These are phyloP conservation scores for Solanum medicagineum DNA, from an alignment of 257 asterid species.

Conservation along the genomic window DNA sequence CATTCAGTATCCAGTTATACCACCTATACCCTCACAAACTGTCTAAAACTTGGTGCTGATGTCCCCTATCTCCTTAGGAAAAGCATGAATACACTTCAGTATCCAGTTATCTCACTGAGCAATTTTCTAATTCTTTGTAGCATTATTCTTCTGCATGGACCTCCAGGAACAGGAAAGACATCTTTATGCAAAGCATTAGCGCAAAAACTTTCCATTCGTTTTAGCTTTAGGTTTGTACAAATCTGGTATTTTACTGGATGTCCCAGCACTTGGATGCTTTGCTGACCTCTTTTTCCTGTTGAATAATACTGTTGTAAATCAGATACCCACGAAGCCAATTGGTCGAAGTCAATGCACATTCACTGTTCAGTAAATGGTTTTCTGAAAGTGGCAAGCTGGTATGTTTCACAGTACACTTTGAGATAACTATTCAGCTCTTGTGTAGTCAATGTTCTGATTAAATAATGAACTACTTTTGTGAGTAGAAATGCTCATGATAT, in stretches of 20 bases:
- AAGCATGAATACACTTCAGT: background rate
- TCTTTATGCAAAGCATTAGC: conserved; percentile 97
- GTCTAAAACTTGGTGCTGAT: background rate
- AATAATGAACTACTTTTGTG: background rate
- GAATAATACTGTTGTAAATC: conserved; percentile 6
- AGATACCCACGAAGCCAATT: conserved; percentile 86
- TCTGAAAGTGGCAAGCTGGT: conserved; percentile 99
- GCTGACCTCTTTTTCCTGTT: background rate
- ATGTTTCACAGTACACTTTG: conserved; percentile 10
- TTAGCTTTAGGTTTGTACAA: conserved; percentile 55
- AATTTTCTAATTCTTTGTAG: conserved; percentile 33
- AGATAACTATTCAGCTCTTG: background rate
- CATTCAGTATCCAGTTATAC: background rate
- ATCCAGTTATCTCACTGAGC: conserved; percentile 4
- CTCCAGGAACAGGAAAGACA: conserved; percentile 99
- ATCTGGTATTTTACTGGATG: background rate
- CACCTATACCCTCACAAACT: background rate
- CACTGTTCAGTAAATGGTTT: conserved; percentile 98
- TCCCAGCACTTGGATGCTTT: background rate
- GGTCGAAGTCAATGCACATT: conserved; percentile 96
- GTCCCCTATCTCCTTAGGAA: background rate
- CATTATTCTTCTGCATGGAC: conserved; percentile 94
- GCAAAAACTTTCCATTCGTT: conserved; percentile 85
- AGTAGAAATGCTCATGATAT: background rate
- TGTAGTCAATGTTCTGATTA: background rate